phyloP scores from a whole-genome alignment of 1,284 basidiomycete species.

The Tilletia horrida region DNA sequence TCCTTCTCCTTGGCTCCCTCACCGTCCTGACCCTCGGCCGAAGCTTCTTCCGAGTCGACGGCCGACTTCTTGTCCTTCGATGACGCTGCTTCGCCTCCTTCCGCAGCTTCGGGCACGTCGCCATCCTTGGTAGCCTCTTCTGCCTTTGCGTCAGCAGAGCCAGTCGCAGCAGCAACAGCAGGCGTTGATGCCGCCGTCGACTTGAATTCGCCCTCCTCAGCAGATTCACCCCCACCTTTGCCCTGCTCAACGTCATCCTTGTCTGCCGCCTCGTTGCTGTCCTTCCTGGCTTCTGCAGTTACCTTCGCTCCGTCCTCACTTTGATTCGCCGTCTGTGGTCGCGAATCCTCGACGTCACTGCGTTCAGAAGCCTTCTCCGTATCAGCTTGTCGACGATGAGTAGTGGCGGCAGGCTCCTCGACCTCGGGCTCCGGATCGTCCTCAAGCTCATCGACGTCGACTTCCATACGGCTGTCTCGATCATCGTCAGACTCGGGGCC shows the following conservation, averaged over 20 bases:
- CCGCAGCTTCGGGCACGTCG: slow-evolving; percentile 3
- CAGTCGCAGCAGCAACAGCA: neutral
- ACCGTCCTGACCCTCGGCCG: neutral
- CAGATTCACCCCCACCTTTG: neutral
- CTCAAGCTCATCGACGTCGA: slow-evolving; percentile 1
- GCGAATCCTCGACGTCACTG: neutral
- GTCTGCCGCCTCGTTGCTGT: neutral
- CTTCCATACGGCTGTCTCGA: slow-evolving; percentile 9
- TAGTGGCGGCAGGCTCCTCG: neutral
- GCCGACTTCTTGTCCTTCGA: slow-evolving; percentile 18
- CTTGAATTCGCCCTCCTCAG: slow-evolving; percentile 16
- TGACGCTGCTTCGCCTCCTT: neutral
- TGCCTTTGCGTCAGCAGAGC: neutral
- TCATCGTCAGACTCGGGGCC: neutral
- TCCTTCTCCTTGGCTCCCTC: slow-evolving; percentile 15
- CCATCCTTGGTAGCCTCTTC: neutral
- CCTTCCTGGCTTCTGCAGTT: neutral
- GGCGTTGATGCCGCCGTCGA: slow-evolving; percentile 10
- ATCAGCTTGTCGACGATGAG: too few relatives aligned
- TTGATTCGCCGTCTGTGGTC: neutral
- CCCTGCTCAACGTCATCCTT: neutral
- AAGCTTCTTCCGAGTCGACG: neutral
- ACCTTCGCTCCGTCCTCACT: neutral
- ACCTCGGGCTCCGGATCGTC: neutral
- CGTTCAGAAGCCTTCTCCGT: neutral